Evolutionary conservation across 2,329 filamentous ascomycete species (phyloP).

Genomic region (Paecilomyces fulvus): DNA sequence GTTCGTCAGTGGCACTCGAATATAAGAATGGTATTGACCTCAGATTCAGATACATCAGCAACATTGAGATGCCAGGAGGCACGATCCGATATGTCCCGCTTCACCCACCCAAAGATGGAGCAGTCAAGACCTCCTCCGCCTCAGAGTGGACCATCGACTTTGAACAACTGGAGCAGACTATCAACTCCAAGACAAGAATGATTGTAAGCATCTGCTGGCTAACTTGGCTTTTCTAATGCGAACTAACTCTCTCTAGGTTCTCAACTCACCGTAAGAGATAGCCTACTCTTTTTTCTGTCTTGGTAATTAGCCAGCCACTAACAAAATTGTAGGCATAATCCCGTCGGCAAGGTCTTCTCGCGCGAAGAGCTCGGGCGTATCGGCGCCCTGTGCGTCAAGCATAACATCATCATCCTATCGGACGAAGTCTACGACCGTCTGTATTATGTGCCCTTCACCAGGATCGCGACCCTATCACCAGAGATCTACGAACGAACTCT

Average conservation of each 20-base stretch:
- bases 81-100: conserved; percentile 94
- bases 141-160: conserved; percentile 85
- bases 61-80: conserved; percentile 96
- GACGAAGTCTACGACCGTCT: conserved; percentile 93
- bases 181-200: conserved; percentile 89
- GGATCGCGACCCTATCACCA: conserved; percentile 81
- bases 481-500: conserved; percentile 82
- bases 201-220: conserved; percentile 59
- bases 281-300: background rate
- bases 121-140: conserved; percentile 70
- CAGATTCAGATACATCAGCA: conserved; percentile 69
- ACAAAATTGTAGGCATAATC: conserved; percentile 58
- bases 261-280: conserved; percentile 42
- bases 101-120: conserved; percentile 75
- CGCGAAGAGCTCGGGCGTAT: conserved; percentile 74
- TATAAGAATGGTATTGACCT: background rate
- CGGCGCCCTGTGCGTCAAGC: conserved; percentile 79
- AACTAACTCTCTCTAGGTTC: conserved; percentile 24
- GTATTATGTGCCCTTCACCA: conserved; percentile 90
- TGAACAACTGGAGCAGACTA: conserved; percentile 67
- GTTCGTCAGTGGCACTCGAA: conserved; percentile 37
- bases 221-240: background rate
- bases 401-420: conserved; percentile 87
- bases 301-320: background rate
- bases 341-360: conserved; percentile 91